These are phyloP conservation scores for Gryganskiella cystojenkinii DNA, from an alignment of 192 early-diverging fungal genomes.

Conservation along the genomic window DNA sequence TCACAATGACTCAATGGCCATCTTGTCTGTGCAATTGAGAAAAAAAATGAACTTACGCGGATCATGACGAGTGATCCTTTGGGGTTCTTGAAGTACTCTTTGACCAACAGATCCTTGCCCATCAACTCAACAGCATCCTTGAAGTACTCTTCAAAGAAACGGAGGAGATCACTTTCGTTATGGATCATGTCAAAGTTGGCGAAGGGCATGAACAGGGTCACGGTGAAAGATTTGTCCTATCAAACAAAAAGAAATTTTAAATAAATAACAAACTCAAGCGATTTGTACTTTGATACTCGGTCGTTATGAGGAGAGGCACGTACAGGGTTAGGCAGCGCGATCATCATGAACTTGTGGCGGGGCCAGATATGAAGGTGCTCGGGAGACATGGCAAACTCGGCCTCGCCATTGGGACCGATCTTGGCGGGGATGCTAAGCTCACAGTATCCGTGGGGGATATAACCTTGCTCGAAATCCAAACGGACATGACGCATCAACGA, in stretches of 20 bases:
- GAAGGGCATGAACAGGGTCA: constrained; percentile 97
- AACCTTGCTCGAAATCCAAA: constrained; percentile 88
- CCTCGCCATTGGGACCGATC: constrained; percentile 59
- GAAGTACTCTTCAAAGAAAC: constrained; percentile 82
- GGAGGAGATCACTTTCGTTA: constrained; percentile 67
- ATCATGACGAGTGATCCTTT: constrained; percentile 86
- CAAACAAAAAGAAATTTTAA: constrained; percentile 2
- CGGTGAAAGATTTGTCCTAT: constrained; percentile 93
- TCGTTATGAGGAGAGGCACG: constrained; percentile 3
- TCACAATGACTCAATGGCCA: constrained; percentile 3
- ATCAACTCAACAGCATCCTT: constrained; percentile 82
- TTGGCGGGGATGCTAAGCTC: constrained; percentile 89
- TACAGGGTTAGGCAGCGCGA: constrained; percentile 94
- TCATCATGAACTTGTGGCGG: constrained; percentile 95
- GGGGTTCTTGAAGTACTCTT: constrained; percentile 87
- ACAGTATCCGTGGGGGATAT: constrained; percentile 93
- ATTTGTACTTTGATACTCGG: not conserved
- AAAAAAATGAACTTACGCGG: constrained; percentile 61
- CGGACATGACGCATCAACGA: constrained; percentile 83
- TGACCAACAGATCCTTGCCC: constrained; percentile 73
- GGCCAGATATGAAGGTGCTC: constrained; percentile 99
- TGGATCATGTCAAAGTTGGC: constrained; percentile 79
- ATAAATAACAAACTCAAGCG: not conserved
- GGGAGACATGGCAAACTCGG: constrained; percentile 86
- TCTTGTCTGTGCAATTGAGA: not conserved